Conservation (phyloP, 1,139 yeast genomes). For the Arxiozyma bovina region DNA sequence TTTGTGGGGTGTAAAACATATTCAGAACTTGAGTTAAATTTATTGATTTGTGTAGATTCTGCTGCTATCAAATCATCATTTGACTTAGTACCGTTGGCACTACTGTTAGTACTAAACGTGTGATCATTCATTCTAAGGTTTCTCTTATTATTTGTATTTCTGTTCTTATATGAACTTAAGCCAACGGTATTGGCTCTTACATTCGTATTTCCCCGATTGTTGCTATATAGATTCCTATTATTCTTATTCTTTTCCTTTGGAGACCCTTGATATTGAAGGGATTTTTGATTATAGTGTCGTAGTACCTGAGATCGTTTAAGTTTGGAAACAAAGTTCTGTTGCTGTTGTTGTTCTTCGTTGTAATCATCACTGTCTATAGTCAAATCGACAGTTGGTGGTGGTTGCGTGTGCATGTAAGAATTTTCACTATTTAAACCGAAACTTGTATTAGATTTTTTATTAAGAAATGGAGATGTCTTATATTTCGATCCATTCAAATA, state of each 20-base stretch:
- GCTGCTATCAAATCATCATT: conserved; percentile 9
- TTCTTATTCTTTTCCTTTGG: not conserved
- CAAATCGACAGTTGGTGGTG: conserved; percentile 22
- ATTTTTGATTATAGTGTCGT: not conserved
- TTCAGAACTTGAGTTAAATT: conserved; percentile 1
- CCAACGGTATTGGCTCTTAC: conserved; percentile 1
- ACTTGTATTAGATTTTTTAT: not conserved
- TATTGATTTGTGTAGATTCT: conserved; percentile 10
- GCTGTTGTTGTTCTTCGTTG: conserved; percentile 8
- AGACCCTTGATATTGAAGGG: not conserved
- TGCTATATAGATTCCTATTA: not conserved
- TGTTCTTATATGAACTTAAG: not conserved
- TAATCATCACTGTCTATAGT: conserved; percentile 16
- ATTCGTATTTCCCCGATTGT: not conserved
- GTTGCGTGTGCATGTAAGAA: not conserved
- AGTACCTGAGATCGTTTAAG: conserved; percentile 8
- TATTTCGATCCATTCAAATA: not conserved
- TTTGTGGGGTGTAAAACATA: not conserved
- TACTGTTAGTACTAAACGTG: not conserved
- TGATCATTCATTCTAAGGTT: not conserved
- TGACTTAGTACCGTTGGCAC: not conserved
- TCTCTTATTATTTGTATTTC: not conserved
- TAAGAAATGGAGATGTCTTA: not conserved
- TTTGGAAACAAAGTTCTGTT: conserved; percentile 8
- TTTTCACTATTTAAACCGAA: not conserved